Percentiles rank a stretch among this genome's conserved stretches.
phyloP scores from a whole-genome alignment of 257 asterid species.

The Phtheirospermum japonicum region DNA sequence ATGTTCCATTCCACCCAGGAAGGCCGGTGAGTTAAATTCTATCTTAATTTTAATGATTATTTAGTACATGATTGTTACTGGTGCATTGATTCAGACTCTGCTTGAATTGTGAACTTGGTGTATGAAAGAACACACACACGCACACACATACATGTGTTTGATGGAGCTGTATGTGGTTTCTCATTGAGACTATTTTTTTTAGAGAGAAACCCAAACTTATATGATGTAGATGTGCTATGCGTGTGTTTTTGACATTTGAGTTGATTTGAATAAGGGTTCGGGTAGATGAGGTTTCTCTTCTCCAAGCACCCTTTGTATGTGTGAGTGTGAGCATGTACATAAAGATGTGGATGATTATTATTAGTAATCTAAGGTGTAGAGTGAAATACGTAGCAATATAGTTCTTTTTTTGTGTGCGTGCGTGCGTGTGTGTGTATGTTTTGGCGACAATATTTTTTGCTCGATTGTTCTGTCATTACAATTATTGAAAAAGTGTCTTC shows the following conservation, averaged over 20 bases:
- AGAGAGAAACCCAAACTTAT: conserved; percentile 1
- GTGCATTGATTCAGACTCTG: not conserved
- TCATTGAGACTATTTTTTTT: not conserved
- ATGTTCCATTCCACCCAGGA: conserved; percentile 91
- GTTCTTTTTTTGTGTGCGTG: no score
- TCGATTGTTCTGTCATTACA: not conserved
- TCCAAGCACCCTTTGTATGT: no score
- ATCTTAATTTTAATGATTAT: not conserved
- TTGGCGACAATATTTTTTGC: not conserved
- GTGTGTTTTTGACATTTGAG: not conserved
- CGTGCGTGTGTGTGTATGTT: not conserved
- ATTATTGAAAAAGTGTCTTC: not conserved
- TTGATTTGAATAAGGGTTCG: not conserved
- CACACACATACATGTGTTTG: not conserved
- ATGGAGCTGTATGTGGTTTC: not conserved
- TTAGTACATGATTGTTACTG: not conserved
- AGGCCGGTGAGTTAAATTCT: conserved; percentile 54
- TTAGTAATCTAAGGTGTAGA: not conserved
- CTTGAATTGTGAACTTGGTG: not conserved
- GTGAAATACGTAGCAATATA: not conserved
- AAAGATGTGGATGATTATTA: not conserved
- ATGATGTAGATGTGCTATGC: not conserved
- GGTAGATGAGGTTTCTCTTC: not conserved
- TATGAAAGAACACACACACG: not conserved
- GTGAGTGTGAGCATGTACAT: not conserved